Evolutionary conservation across 2,329 filamentous ascomycete species (phyloP).

Genomic region (Colletotrichum sublineola): DNA sequence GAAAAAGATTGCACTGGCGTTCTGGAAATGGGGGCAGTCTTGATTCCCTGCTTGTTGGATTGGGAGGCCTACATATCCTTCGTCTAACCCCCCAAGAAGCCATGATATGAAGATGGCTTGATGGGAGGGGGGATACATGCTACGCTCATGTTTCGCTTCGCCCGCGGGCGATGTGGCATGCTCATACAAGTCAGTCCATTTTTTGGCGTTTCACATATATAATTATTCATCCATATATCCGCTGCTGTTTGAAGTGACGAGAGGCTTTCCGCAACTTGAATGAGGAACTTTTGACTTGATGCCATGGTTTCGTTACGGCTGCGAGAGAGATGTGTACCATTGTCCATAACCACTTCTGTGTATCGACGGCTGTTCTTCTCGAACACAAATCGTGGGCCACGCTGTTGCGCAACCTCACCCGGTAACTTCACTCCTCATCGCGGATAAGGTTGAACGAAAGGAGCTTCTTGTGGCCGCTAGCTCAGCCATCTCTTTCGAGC

Average conservation of each 20-base stretch:
- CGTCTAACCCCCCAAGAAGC: background rate
- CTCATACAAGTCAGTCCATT: slow-evolving; percentile 2
- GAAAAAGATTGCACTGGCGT: slow-evolving; percentile 6
- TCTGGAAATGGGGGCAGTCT: slow-evolving; percentile 5
- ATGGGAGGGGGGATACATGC: background rate
- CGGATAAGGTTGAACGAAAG: no score
- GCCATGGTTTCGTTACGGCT: no score
- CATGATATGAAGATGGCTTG: background rate
- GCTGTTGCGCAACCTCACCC: no score
- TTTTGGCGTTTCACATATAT: slow-evolving; percentile 23
- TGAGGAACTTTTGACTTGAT: no score
- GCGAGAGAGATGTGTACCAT: no score
- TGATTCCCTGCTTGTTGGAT: slow-evolving; percentile 4
- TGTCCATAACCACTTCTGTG: no score
- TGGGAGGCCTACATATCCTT: slow-evolving; percentile 7
- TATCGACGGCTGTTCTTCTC: no score
- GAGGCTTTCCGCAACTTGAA: background rate
- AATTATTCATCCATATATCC: slow-evolving; percentile 7
- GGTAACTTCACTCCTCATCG: no score
- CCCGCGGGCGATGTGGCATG: background rate
- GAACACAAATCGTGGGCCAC: no score
- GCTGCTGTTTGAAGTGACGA: background rate
- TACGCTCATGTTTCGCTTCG: background rate
- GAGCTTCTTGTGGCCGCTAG: no score
- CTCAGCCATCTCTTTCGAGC: no score